Evolutionary conservation across 306 rosid species (phyloP), one percentile per base, ranked within the genome.

Genomic region (Vigna hirtella): DNA sequence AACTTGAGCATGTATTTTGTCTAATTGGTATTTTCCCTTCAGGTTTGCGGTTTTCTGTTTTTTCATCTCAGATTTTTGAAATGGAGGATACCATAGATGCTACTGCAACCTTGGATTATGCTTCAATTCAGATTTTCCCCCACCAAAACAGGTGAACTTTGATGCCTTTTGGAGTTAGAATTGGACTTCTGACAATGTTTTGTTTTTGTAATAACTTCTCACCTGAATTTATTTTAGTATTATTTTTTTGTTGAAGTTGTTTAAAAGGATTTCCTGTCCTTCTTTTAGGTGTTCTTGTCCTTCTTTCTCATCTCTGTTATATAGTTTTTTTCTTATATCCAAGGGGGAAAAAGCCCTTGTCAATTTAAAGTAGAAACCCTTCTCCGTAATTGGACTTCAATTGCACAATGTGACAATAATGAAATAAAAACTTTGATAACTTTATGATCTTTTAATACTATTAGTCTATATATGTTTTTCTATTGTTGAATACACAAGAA

Each of bases 51-150:
- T 83, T 55, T 57, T 68, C 53, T 76, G 65, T 52, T 82, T 40
- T 83, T 76, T 67, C 72, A 70, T 62, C 55, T 71, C 4, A 58
- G 77, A 65, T 69, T 52, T 62, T 81, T n/a, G 78, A 81, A 78
- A 95, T 95, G 98, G 93, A 58, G 79, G 86, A 75, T 73, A 88
- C 76, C 0, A 59, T 88, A 12, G 88, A 84, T 76, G 94, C 78
- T 18, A 81, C 74, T 78, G 81, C 68, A 17, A 79, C 89, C 43
- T 83, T 95, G 79, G 92, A 88, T 78, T 91, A 76, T 72, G 97
- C 90, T 85, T 87, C 87, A 34, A 77, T 95, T 84, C 87, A 78
- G 77, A 87, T 93, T 84, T 89, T 89, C 32, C 96, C 93, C 0
- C 61, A 82, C 15, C 82, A 87, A 79, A 88, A 92, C 93, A 92